Evolutionary conservation across 371 early-diverging fungal species (phyloP).

Genomic region (Mitosporidium daphniae): DNA sequence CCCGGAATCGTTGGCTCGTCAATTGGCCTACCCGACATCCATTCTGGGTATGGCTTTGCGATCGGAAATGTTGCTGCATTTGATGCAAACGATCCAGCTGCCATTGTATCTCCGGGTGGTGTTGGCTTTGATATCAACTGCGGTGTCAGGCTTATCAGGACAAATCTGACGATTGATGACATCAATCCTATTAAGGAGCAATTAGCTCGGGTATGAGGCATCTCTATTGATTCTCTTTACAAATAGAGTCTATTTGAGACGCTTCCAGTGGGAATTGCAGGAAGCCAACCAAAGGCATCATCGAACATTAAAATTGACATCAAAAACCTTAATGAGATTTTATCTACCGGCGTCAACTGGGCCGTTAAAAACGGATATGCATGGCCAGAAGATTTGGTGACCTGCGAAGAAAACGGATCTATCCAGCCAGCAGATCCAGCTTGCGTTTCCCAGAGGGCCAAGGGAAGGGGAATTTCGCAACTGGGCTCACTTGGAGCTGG

Average conservation of each 20-base stretch:
- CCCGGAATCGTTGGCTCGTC: slow-evolving; percentile 4
- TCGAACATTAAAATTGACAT: too few relatives aligned
- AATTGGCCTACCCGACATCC: slow-evolving; percentile 9
- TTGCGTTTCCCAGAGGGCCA: slow-evolving; percentile 6
- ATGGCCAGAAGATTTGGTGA: too few relatives aligned
- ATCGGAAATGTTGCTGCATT: slow-evolving; percentile 7
- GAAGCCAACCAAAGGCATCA: too few relatives aligned
- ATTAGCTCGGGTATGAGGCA: slow-evolving; percentile 2
- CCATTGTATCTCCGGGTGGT: slow-evolving; percentile 6
- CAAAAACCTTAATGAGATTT: too few relatives aligned
- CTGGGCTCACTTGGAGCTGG: slow-evolving; percentile 10
- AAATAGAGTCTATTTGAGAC: slow-evolving; percentile 1
- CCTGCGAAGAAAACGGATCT: too few relatives aligned
- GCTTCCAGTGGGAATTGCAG: slow-evolving; percentile 4
- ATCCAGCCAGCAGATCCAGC: too few relatives aligned
- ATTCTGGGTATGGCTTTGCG: slow-evolving; percentile 9
- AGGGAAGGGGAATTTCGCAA: slow-evolving; percentile 5
- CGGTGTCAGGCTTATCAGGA: slow-evolving; percentile 8
- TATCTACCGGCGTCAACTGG: too few relatives aligned
- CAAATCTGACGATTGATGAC: slow-evolving; percentile 2
- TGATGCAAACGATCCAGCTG: slow-evolving; percentile 3
- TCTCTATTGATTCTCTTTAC: too few relatives aligned
- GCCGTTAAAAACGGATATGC: too few relatives aligned
- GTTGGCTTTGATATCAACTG: slow-evolving; percentile 12
- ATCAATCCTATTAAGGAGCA: slow-evolving; percentile 1